Conservation (phyloP, 345 rosid species). For the Brassica carinata region DNA sequence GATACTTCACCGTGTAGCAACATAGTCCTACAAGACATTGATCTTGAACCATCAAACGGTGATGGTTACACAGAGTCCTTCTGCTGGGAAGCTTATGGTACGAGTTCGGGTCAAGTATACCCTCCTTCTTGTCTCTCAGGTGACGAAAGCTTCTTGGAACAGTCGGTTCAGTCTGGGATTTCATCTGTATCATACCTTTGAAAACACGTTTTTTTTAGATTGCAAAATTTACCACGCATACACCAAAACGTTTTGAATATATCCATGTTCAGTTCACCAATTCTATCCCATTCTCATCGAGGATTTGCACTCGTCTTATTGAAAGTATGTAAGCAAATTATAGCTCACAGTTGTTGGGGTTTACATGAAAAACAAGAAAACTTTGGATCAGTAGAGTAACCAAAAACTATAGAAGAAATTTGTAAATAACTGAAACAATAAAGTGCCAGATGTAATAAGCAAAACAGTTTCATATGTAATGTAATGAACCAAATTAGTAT, state of each 20-base stretch:
- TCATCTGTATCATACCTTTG: conserved; percentile 39
- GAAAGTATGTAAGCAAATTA: neutral
- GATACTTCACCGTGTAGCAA: conserved; percentile 41
- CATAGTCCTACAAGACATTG: conserved; percentile 56
- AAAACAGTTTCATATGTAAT: neutral
- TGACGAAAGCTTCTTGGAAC: conserved; percentile 47
- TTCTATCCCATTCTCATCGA: neutral
- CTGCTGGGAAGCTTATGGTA: conserved; percentile 85
- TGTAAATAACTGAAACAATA: neutral
- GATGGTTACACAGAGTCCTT: conserved; percentile 51
- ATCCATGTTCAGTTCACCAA: neutral
- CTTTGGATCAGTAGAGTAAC: neutral
- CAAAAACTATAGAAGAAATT: neutral
- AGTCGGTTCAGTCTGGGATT: conserved; percentile 38
- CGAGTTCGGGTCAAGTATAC: conserved; percentile 51
- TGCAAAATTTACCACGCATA: neutral
- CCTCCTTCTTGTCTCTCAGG: conserved; percentile 66
- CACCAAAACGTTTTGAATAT: neutral
- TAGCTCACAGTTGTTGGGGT: conserved; percentile 3
- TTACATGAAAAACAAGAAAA: neutral
- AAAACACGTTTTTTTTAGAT: conserved; percentile 18
- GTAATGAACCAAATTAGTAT: neutral
- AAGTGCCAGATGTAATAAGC: neutral
- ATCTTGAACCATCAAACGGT: conserved; percentile 46
- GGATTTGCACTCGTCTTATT: neutral